Percentiles rank a stretch among this genome's conserved stretches.
Evolutionary conservation across 192 early-diverging fungal genomes (phyloP).

Genomic region (Backusella psychrophila): DNA sequence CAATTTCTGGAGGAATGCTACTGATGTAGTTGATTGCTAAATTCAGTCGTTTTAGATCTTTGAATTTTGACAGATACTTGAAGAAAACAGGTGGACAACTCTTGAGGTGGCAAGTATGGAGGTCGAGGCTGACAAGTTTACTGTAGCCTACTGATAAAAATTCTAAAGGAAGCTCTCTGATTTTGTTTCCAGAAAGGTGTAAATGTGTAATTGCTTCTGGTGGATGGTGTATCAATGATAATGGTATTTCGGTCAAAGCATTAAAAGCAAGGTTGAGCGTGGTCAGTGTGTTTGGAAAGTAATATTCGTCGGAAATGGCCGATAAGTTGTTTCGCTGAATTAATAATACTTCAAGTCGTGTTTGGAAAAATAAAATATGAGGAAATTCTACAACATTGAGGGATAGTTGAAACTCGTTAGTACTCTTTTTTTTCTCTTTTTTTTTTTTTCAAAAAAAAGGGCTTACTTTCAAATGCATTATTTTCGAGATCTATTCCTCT

Average conservation of each 20-base stretch:
- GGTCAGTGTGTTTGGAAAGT: slow-evolving; percentile 21
- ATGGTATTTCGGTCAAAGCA: slow-evolving; percentile 32
- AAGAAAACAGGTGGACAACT: slow-evolving; percentile 17
- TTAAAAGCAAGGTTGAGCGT: slow-evolving; percentile 48
- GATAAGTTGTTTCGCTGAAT: slow-evolving; percentile 43
- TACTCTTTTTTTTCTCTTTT: no score
- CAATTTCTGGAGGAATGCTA: slow-evolving; percentile 34
- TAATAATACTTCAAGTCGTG: slow-evolving; percentile 33
- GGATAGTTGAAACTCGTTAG: no score
- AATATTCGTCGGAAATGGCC: slow-evolving; percentile 18
- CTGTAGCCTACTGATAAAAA: slow-evolving; percentile 30
- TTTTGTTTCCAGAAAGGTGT: slow-evolving; percentile 39
- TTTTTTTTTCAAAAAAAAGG: not conserved
- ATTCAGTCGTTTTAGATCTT: slow-evolving; percentile 35
- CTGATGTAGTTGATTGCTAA: slow-evolving; percentile 45
- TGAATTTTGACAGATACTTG: slow-evolving; percentile 7
- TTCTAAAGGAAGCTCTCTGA: slow-evolving; percentile 21
- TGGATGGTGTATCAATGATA: slow-evolving; percentile 16
- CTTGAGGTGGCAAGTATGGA: slow-evolving; percentile 42
- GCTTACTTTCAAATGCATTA: slow-evolving; percentile 26
- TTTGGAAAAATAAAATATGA: slow-evolving; percentile 30
- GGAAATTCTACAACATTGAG: slow-evolving; percentile 24
- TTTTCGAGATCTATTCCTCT: slow-evolving; percentile 39
- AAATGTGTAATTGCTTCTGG: slow-evolving; percentile 35
- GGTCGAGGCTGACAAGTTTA: slow-evolving; percentile 40